Percentiles rank a stretch among this genome's conserved stretches.
These are phyloP conservation scores for Botrytis porri DNA, from an alignment of 2,329 filamentous ascomycete genomes.

Conservation along the genomic window DNA sequence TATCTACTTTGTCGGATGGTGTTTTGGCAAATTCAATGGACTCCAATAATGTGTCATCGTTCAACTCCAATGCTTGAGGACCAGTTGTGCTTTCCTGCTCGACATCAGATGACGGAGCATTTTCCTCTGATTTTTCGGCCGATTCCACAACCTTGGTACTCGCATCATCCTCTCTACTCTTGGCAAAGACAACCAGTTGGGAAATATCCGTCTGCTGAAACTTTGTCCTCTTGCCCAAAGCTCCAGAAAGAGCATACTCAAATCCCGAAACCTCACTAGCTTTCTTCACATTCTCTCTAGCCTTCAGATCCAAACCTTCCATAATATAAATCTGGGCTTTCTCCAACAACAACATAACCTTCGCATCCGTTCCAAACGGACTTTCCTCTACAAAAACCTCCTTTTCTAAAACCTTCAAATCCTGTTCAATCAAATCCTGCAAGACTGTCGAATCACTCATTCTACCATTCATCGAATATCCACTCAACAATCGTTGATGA, in stretches of 20 bases:
- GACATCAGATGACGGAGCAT: conserved; percentile 26
- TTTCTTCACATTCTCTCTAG: conserved; percentile 64
- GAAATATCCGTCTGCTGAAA: conserved; percentile 78
- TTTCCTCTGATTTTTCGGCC: conserved; percentile 26
- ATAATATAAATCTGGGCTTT: conserved; percentile 79
- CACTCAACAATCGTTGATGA: conserved; percentile 60
- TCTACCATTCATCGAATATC: conserved; percentile 28
- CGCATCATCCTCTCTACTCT: conserved; percentile 52
- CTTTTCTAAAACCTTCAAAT: conserved; percentile 49
- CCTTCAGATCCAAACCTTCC: conserved; percentile 76
- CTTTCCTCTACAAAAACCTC: conserved; percentile 42
- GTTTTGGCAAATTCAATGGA: conserved; percentile 73
- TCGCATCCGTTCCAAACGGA: conserved; percentile 48
- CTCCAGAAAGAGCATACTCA: conserved; percentile 77
- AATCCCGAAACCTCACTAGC: conserved; percentile 69
- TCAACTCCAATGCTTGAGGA: conserved; percentile 72
- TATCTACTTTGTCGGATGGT: conserved; percentile 40
- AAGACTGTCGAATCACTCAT: conserved; percentile 57
- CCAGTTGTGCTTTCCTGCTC: conserved; percentile 41
- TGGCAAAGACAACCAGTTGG: conserved; percentile 87
- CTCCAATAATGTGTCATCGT: conserved; percentile 91
- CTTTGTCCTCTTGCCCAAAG: conserved; percentile 79
- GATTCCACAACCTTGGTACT: conserved; percentile 19
- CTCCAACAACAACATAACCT: conserved; percentile 74
- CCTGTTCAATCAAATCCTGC: conserved; percentile 58